phyloP scores from a whole-genome alignment of 257 asterid genomes.

The Thymus quinquecostatus region DNA sequence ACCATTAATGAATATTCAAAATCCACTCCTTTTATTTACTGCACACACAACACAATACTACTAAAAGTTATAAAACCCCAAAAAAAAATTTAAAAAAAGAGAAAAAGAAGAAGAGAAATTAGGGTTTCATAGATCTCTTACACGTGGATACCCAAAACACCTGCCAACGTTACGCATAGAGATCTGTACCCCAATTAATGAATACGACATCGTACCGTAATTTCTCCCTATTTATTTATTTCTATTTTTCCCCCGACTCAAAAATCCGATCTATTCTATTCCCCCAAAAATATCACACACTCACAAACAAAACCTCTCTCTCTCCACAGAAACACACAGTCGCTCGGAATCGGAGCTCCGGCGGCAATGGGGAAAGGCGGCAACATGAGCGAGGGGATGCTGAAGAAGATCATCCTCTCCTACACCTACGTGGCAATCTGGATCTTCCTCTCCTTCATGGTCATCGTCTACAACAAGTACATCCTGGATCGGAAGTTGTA shows the following conservation, averaged over 20 bases:
- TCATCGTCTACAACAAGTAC: conserved; percentile 75
- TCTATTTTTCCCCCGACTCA: no score
- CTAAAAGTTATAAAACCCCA: neutral
- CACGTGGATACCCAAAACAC: conserved; percentile 1
- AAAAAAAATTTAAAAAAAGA: neutral
- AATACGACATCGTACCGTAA: neutral
- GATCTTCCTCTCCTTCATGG: conserved; percentile 72
- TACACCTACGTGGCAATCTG: conserved; percentile 63
- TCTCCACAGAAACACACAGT: neutral
- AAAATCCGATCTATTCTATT: no score
- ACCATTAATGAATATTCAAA: no score
- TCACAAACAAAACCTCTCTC: no score
- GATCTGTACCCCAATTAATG: neutral
- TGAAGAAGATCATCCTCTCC: conserved; percentile 67
- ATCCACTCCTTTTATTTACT: no score
- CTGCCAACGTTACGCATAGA: conserved; percentile 1
- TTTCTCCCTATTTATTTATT: no score
- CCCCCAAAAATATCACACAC: no score
- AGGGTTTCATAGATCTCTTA: neutral
- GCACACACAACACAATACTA: no score
- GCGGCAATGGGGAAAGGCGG: conserved; percentile 64
- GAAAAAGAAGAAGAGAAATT: no score
- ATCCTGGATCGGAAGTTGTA: conserved; percentile 73
- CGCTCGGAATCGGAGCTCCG: neutral
- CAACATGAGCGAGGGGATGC: conserved; percentile 51